phyloP scores from a whole-genome alignment of 1,139 yeast genomes.

The Diutina sp. region DNA sequence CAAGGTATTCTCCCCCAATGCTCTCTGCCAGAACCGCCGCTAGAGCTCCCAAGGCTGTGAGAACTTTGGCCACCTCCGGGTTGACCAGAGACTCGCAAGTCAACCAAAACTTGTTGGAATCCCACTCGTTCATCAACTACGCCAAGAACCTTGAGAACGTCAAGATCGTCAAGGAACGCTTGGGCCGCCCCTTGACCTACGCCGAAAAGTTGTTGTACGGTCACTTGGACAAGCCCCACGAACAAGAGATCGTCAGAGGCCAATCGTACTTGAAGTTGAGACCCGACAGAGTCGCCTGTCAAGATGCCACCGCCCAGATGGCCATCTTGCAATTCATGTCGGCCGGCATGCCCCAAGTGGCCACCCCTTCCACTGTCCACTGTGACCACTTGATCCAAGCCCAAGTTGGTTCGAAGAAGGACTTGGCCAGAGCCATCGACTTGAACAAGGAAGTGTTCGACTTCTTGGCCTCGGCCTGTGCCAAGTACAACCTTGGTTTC shows the following conservation, averaged over 20 bases:
- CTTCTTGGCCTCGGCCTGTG: conserved; percentile 87
- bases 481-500: conserved; percentile 97
- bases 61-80: conserved; percentile 3
- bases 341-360: conserved; percentile 88
- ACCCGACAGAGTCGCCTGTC: conserved; percentile 99
- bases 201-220: conserved; percentile 96
- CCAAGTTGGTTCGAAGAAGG: conserved; percentile 86
- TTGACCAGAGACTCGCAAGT: conserved; percentile 87
- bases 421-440: conserved; percentile 85
- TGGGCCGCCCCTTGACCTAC: conserved; percentile 88
- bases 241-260: conserved; percentile 93
- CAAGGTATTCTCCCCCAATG: neutral
- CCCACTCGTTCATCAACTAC: conserved; percentile 68
- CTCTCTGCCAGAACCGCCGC: conserved; percentile 3
- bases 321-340: conserved; percentile 98
- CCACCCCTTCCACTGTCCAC: conserved; percentile 96
- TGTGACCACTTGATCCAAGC: conserved; percentile 99
- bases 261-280: conserved; percentile 90
- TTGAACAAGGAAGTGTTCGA: conserved; percentile 95
- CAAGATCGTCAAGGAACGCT: conserved; percentile 74
- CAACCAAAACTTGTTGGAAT: conserved; percentile 82
- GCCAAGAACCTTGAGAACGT: conserved; percentile 74
- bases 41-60: conserved; percentile 3
- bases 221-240: conserved; percentile 92
- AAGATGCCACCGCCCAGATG: conserved; percentile 99